Evolutionary conservation across 2,329 filamentous ascomycete genomes (phyloP), one percentile per base, ranked within the genome.

Genomic region (Lachnellula cervina): DNA sequence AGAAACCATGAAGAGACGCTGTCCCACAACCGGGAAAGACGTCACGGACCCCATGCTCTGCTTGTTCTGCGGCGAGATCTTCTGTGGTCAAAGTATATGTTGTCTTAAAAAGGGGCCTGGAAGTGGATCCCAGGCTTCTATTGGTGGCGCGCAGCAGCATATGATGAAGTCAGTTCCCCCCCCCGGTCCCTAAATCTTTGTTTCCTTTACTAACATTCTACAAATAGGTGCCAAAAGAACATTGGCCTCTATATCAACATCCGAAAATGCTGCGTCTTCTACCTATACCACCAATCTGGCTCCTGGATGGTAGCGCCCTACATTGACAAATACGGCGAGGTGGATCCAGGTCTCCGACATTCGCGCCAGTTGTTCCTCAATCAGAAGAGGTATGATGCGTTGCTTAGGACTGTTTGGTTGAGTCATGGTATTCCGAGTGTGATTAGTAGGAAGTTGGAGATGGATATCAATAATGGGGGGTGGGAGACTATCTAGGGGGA

Each of bases 181-280:
- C 7, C 23, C 35, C n/a, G n/a, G 21, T 23, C n/a, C 34, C 16
- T 25, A 40, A 23, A 40, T 51, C 37, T 45, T 21, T 25, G 48
- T 11, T 54, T 44, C 47, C 14, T 51, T 61, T 54, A 57, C 66
- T 71, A 64, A 71, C 54, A 28, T 23, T 52, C 28, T 59, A 34
- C 56, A 49, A 51, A 46, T 61, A 95, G 90, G 66, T 97, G 93
- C 71, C 91, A 94, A 68, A 83, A 86, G 59, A 91, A 90, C 64
- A 85, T 96, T 48, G 94, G 94, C n/a, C 77, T 97, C 35, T 97
- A 95, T 75, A 87, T 99, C 71, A 96, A 96, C 71, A 93, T 99
- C 64, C 88, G 94, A 63, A 97, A 97, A 76, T 97, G 95, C 75
- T 90, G 88, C 64, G 85, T 96, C 42, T 83, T 96, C 58, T 96